Conservation (phyloP, 1,139 yeast genomes). For the Geotrichum bryndzae region DNA sequence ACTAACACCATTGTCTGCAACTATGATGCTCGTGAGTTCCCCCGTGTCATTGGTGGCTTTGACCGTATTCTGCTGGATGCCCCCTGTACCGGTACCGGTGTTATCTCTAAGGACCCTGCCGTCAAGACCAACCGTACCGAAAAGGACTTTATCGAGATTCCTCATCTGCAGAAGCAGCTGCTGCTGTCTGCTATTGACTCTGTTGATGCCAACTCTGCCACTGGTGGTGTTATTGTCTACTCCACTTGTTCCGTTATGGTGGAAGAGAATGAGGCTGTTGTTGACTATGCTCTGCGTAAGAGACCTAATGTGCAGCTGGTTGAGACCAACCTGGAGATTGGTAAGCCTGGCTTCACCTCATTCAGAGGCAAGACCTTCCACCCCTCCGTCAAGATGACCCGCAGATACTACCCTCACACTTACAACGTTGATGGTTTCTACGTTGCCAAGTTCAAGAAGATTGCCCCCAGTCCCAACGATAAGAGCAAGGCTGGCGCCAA, state of each 20-base stretch:
- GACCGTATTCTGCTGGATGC: slow-evolving; percentile 95
- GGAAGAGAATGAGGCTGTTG: slow-evolving; percentile 97
- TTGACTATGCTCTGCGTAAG: slow-evolving; percentile 93
- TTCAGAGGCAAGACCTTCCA: slow-evolving; percentile 90
- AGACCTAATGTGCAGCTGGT: slow-evolving; percentile 95
- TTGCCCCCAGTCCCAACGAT: slow-evolving; percentile 63
- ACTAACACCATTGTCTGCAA: slow-evolving; percentile 94
- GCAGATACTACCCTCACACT: slow-evolving; percentile 97
- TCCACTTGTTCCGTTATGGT: slow-evolving; percentile 98
- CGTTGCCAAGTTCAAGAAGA: slow-evolving; percentile 93
- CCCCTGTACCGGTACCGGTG: slow-evolving; percentile 99
- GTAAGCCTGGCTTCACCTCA: slow-evolving; percentile 91
- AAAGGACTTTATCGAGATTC: slow-evolving; percentile 93
- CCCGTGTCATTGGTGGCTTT: slow-evolving; percentile 96
- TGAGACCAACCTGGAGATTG: slow-evolving; percentile 88
- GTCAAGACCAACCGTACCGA: slow-evolving; percentile 93
- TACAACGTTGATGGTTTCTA: slow-evolving; percentile 97
- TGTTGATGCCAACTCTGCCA: slow-evolving; percentile 83
- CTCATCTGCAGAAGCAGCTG: slow-evolving; percentile 92
- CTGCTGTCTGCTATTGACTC: slow-evolving; percentile 94
- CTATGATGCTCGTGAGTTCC: slow-evolving; percentile 97
- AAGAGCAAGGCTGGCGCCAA: slow-evolving; percentile 79
- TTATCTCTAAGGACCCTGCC: slow-evolving; percentile 93
- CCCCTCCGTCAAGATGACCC: slow-evolving; percentile 67
- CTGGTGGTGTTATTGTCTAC: slow-evolving; percentile 93